Evolutionary conservation across 2,329 filamentous ascomycete species (phyloP), one percentile per base, ranked within the genome.

Genomic region (Aspergillus glaucus): DNA sequence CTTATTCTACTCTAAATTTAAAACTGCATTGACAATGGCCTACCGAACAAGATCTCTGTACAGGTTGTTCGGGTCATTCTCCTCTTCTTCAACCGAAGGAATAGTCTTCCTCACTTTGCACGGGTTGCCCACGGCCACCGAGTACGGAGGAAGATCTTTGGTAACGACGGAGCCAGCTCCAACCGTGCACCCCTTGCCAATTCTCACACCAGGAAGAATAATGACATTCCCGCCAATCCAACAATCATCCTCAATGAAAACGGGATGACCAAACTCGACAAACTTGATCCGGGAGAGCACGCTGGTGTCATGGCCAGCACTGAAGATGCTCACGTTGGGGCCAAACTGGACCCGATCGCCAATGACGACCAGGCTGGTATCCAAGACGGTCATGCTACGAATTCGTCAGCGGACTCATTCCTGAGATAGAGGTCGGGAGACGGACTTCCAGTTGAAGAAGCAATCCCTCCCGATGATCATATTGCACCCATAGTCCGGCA

Each of bases 271-370:
- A 45, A 74, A 79, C 50, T 81, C 77, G 28, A 79, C 65, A 32
- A 73, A 70, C 6, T 75, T 73, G 12, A 72, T 62, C 1, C 77
- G 69, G 19, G 68, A 74, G 39, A 72, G 64, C 4, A 80, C 70
- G 40, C 75, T 75, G 0, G 70, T 71, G 54, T 80, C 76, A 51
- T 81, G 79, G 9, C 75, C 77, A 0, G 77, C 79, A 0, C 74
- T 73, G 49, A 76, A 76, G 32, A 81, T 78, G 46, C 65, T 68
- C 1, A 80, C 77, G 24, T 77, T 75, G 0, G 78, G 76, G 0
- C 78, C 79, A 40, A 79, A 67, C 63, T 79, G 75, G 12, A 77
- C 75, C 1, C 77, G 63, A 19, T 79, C 71, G 1, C 79, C 79
- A 19, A 81, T 79, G 1, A 72, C 71, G 1, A 81, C 75, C 0